Evolutionary conservation across 2,329 filamentous ascomycete genomes (phyloP).

Genomic region (Colletotrichum sp.): DNA sequence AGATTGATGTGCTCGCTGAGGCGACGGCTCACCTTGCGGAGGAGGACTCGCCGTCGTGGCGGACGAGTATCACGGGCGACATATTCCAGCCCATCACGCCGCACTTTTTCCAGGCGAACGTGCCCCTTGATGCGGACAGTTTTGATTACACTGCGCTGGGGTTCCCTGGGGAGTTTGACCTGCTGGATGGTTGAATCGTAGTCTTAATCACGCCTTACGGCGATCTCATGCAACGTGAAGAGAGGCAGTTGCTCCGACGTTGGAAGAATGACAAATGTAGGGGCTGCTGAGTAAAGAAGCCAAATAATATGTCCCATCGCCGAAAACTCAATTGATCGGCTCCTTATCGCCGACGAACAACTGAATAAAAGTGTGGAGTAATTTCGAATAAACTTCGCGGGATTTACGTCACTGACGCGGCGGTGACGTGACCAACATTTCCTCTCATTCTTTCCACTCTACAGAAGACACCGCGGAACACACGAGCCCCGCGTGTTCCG

Average conservation of each 20-base stretch:
- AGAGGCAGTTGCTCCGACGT: neutral
- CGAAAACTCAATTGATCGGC: neutral
- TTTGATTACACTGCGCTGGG: neutral
- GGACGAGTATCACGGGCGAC: neutral
- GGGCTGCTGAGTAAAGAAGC: neutral
- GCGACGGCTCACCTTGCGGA: neutral
- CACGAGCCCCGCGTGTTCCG: neutral
- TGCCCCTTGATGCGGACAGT: neutral
- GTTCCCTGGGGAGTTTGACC: neutral
- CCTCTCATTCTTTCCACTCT: neutral
- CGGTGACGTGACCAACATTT: slow-evolving; percentile 4
- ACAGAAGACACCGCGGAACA: neutral
- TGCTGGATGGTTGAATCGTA: neutral
- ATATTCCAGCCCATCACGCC: slow-evolving; percentile 2
- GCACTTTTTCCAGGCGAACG: neutral
- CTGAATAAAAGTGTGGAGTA: neutral
- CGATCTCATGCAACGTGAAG: neutral
- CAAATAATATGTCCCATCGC: neutral
- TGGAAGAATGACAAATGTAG: neutral
- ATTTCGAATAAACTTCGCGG: neutral
- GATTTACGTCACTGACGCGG: slow-evolving; percentile 10
- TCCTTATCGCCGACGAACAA: neutral
- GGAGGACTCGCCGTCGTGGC: neutral
- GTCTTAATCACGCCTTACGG: neutral
- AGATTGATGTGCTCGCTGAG: neutral